phyloP scores from a whole-genome alignment of 2,329 filamentous ascomycete species.

The Xylariaceae sp. region DNA sequence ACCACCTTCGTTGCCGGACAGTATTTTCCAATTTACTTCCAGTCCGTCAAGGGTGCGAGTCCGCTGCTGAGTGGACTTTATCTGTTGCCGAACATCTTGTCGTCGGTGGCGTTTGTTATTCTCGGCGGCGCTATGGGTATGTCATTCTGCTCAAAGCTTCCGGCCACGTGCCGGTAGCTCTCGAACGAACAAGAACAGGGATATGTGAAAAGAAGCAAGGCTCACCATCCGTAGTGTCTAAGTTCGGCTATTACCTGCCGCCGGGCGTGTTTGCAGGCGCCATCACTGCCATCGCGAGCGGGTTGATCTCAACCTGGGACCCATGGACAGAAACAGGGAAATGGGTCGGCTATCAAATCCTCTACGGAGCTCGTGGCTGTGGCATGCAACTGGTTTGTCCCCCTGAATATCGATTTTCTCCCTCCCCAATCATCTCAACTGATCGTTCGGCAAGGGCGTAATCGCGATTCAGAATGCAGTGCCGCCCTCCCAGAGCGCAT shows the following conservation, averaged over 20 bases:
- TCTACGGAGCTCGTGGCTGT: conserved; percentile 32
- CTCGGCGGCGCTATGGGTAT: conserved; percentile 39
- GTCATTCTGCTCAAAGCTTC: neutral
- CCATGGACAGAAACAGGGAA: conserved; percentile 28
- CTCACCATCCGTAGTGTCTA: conserved; percentile 26
- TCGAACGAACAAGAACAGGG: too few species aligned
- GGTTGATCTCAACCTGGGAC: conserved; percentile 34
- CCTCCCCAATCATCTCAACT: neutral
- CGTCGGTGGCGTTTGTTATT: conserved; percentile 60
- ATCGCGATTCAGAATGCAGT: conserved; percentile 36
- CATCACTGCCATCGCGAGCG: conserved; percentile 28
- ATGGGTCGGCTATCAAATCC: conserved; percentile 37
- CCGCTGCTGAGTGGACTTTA: conserved; percentile 39
- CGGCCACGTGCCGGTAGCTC: too few species aligned
- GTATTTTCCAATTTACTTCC: conserved; percentile 38
- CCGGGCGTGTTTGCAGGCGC: conserved; percentile 30
- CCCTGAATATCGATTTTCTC: neutral
- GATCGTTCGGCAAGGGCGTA: conserved; percentile 19
- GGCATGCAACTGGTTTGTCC: conserved; percentile 32
- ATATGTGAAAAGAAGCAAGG: neutral
- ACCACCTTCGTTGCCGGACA: conserved; percentile 44
- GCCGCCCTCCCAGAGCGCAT: conserved; percentile 28
- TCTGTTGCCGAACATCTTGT: conserved; percentile 35
- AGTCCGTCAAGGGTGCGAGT: conserved; percentile 35
- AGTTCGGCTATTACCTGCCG: conserved; percentile 35